Evolutionary conservation across 1,139 yeast species (phyloP), one percentile per base, ranked within the genome.

Genomic region (Scheffersomyces titani): DNA sequence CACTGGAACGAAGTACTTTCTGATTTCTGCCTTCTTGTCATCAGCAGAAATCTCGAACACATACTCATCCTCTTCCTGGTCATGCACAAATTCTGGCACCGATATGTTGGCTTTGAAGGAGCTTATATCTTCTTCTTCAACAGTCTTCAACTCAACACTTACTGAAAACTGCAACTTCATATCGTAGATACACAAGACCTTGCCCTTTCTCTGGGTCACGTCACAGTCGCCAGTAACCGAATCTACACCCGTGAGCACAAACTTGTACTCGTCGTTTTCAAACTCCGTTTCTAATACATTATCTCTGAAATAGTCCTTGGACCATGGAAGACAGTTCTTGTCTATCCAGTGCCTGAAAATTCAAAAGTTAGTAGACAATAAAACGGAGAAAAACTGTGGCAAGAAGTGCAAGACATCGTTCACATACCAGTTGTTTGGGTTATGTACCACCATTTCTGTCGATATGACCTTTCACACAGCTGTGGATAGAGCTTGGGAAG

Each of bases 141-240:
- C 70, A 3, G 63, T 69, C 21, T 62, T 66, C 16, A 62, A 64
- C 6, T 66, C 60, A 16, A 80, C 81, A 20, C 70, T 67, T 19
- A 86, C 74, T 19, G 75, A 64, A 59, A 89, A 79, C 60, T 75
- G 78, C 52, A 89, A 71, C 53, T 74, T 76, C 81, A 89, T 70
- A 68, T 89, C 96, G 65, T 83, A 89, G 55, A 89, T 87, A 66
- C 94, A 89, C 66, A 86, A 83, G 18, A 87, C 91, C 71, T 86
- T 88, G 11, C 93, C 94, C 73, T 89, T 89, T 75, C 94, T 83
- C 71, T 89, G 94, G 30, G 91, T 86, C 16, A 89, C 93, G 63
- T 88, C 90, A 65, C 94, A 88, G 70, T 89, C 94, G 20, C 96
- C 96, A 16, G 81, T 70, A 18, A 88, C 77, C 2, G 84, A 73